These are phyloP conservation scores for Cutaneotrichosporon cyanovorans DNA, from an alignment of 1,284 basidiomycete genomes.

Conservation along the genomic window DNA sequence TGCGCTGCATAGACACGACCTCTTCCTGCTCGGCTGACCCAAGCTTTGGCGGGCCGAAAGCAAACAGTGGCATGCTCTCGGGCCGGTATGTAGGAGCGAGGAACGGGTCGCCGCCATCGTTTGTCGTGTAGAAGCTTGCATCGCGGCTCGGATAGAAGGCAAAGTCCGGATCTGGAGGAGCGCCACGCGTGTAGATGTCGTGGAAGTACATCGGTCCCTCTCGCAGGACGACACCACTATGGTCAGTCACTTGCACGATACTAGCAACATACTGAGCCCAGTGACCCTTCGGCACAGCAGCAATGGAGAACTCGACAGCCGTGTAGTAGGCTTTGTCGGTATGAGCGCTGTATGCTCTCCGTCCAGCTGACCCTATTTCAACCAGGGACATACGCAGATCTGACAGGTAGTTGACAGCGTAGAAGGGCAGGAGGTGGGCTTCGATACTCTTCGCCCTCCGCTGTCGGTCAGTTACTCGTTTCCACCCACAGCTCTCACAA, in stretches of 20 bases:
- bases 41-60: constrained; percentile 4
- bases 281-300: constrained; percentile 17
- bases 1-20: background rate
- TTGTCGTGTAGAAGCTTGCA: too few relatives aligned
- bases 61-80: background rate
- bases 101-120: constrained; percentile 1
- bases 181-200: too few relatives aligned
- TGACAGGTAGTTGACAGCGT: constrained; percentile 4
- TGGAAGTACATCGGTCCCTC: background rate
- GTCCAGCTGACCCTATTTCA: too few relatives aligned
- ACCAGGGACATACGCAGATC: background rate
- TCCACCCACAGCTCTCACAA: background rate
- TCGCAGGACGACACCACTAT: constrained; percentile 1
- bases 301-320: constrained; percentile 5
- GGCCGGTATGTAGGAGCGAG: background rate
- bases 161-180: too few relatives aligned
- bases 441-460: background rate
- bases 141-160: too few relatives aligned
- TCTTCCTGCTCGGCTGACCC: background rate
- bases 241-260: background rate
- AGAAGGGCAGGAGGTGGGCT: constrained; percentile 19
- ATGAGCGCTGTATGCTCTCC: too few relatives aligned
- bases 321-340: background rate
- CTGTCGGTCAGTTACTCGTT: background rate
- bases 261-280: constrained; percentile 21